These are phyloP conservation scores for Schizochytrium sp. DNA, from an alignment of 108 stramenopile genomes.

Conservation along the genomic window DNA sequence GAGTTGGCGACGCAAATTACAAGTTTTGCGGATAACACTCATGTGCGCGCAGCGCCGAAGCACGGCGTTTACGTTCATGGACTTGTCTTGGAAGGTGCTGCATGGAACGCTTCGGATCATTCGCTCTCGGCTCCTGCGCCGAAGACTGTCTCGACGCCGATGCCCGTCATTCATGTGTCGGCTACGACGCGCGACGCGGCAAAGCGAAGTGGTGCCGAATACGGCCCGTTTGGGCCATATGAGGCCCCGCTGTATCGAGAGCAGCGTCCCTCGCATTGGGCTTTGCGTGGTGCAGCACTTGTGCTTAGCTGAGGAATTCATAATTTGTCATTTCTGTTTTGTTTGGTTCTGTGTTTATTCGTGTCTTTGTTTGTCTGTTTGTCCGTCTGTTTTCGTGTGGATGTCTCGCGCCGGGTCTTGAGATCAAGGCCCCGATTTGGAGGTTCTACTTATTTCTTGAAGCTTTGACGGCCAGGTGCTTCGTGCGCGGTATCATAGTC, in stretches of 20 bases:
- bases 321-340: background rate
- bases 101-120: constrained; percentile 25
- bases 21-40: constrained; percentile 10
- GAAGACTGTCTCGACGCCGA: constrained; percentile 22
- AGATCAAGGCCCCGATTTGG: too few species aligned
- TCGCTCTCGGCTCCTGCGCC: constrained; percentile 27
- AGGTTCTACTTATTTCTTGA: too few species aligned
- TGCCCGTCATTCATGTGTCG: constrained; percentile 39
- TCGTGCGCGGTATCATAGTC: too few species aligned
- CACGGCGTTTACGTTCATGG: constrained; percentile 39
- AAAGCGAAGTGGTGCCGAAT: background rate
- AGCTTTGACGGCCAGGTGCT: too few species aligned
- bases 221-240: background rate
- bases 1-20: constrained; percentile 28
- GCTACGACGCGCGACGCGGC: background rate
- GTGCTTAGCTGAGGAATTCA: background rate
- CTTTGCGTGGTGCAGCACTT: background rate
- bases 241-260: background rate
- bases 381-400: too few species aligned
- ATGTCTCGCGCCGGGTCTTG: too few species aligned
- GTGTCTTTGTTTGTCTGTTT: too few species aligned
- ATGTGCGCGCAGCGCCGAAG: constrained; percentile 20
- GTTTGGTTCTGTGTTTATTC: too few species aligned
- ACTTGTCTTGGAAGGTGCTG: constrained; percentile 42
- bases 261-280: background rate